Conservation (phyloP, 2,329 filamentous ascomycete species). For the Penicillium sp. region DNA sequence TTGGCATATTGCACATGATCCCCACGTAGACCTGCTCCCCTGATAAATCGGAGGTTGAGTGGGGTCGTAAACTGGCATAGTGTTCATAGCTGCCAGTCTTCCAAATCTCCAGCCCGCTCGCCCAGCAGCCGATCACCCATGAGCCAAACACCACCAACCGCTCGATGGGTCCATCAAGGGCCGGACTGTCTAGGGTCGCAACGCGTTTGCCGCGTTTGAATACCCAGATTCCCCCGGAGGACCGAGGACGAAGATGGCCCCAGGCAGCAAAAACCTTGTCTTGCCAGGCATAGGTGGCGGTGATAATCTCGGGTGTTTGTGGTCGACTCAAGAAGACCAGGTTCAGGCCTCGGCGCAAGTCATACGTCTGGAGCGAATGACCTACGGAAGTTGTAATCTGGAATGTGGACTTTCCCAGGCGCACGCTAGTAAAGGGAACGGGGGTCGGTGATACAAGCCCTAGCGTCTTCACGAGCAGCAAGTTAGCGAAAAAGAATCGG, state of each 20-base stretch:
- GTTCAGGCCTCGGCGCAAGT: conserved; percentile 81
- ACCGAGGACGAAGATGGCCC: conserved; percentile 54
- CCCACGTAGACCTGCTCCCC: conserved; percentile 68
- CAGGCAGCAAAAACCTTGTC: conserved; percentile 85
- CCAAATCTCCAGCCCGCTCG: conserved; percentile 80
- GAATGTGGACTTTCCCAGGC: conserved; percentile 89
- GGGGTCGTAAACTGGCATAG: conserved; percentile 72
- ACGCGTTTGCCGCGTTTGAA: conserved; percentile 87
- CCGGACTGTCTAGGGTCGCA: conserved; percentile 67
- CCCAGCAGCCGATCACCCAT: conserved; percentile 80
- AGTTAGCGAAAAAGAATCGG: not conserved
- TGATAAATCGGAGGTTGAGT: conserved; percentile 53
- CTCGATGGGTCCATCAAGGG: conserved; percentile 63
- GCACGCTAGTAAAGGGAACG: conserved; percentile 84
- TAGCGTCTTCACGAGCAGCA: conserved; percentile 60
- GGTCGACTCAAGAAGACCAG: conserved; percentile 90
- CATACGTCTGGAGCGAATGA: conserved; percentile 88
- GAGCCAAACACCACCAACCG: conserved; percentile 80
- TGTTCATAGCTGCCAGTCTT: conserved; percentile 78
- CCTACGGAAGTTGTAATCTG: conserved; percentile 96
- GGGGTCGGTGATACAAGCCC: conserved; percentile 86
- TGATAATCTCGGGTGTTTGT: conserved; percentile 79
- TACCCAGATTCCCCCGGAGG: conserved; percentile 69
- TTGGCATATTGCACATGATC: conserved; percentile 81
- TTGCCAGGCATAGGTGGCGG: conserved; percentile 82